A percentile compares a stretch with the other conserved stretches of the same genome.
phyloP scores from a whole-genome alignment of 805 yeast species.

The Blastobotrys chiropterorum region DNA sequence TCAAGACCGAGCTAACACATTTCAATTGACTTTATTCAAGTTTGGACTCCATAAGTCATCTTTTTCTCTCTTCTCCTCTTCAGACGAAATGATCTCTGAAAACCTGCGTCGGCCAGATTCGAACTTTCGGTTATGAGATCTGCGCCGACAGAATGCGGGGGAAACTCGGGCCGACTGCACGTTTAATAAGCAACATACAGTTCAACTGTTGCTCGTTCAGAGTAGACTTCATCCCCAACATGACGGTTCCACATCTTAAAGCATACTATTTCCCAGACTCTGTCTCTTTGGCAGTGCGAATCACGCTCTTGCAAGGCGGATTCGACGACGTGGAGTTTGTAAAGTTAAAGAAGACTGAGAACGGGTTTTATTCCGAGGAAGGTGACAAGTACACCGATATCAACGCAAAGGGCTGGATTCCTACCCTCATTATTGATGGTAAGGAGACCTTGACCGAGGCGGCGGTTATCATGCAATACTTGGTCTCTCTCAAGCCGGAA shows the following conservation, averaged over 20 bases:
- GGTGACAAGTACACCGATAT: conserved; percentile 2
- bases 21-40: too few relatives aligned
- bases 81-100: too few relatives aligned
- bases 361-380: neutral
- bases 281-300: neutral
- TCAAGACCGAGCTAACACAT: too few relatives aligned
- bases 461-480: conserved; percentile 8
- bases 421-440: conserved; percentile 11
- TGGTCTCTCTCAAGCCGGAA: conserved; percentile 7
- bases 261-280: neutral
- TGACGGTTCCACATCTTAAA: neutral
- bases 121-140: too few relatives aligned
- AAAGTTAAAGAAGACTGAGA: neutral
- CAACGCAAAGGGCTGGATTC: conserved; percentile 15
- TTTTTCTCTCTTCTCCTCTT: too few relatives aligned
- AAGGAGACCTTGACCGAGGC: conserved; percentile 10
- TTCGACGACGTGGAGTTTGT: neutral
- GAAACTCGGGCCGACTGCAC: neutral
- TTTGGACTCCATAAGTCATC: too few relatives aligned
- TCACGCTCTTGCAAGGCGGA: neutral
- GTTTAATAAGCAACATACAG: too few relatives aligned
- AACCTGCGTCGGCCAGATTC: too few relatives aligned
- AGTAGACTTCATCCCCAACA: neutral
- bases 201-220: too few relatives aligned
- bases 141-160: neutral